A percentile compares a stretch with the other conserved stretches of the same genome.
Evolutionary conservation across 2,329 filamentous ascomycete genomes (phyloP).

Genomic region (Dothiorella sarmentorum): DNA sequence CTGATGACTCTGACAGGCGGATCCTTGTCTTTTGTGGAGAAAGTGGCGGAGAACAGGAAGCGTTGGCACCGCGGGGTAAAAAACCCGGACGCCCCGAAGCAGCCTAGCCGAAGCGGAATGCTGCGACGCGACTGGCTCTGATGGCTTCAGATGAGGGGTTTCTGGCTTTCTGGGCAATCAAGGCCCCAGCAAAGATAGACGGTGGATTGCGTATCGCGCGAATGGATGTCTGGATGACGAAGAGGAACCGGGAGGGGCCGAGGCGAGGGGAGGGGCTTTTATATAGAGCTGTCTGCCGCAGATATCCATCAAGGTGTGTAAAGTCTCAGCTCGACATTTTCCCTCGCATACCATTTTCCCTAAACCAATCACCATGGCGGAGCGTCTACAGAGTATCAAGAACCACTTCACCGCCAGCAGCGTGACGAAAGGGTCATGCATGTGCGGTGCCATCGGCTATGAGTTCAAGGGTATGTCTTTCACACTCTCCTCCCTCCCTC

Average conservation of each 20-base stretch:
- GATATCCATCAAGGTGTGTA: conserved; percentile 7
- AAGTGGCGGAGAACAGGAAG: neutral
- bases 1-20: neutral
- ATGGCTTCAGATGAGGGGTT: too few relatives aligned
- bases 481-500: neutral
- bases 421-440: conserved; percentile 30
- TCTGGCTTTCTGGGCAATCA: too few relatives aligned
- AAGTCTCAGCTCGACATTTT: neutral
- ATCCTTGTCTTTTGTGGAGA: neutral
- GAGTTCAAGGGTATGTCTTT: conserved; percentile 27
- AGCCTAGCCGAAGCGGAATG: neutral
- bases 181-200: neutral
- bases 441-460: conserved; percentile 29
- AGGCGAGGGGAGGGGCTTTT: neutral
- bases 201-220: neutral
- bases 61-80: conserved; percentile 3
- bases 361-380: conserved; percentile 8
- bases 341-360: neutral
- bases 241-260: neutral
- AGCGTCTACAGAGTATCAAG: conserved; percentile 3
- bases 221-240: conserved; percentile 8
- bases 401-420: conserved; percentile 8
- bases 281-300: neutral
- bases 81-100: neutral
- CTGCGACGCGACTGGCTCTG: neutral